A percentile compares a stretch with the other conserved stretches of the same genome.
Conservation (phyloP, 331 rosid species). For the Saraca asoca region DNA sequence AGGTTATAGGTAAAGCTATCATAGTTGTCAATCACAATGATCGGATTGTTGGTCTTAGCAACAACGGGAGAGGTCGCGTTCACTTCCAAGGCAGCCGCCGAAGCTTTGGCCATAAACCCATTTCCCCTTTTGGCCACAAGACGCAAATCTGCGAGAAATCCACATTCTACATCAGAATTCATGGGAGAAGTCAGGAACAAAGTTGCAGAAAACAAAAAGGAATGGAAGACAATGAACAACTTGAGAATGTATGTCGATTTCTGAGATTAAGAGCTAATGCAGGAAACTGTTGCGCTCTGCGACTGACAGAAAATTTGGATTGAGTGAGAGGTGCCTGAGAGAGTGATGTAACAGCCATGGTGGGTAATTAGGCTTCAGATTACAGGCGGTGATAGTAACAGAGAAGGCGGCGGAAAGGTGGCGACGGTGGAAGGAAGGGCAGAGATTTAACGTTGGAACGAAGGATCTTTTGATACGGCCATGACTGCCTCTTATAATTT, state of each 20-base stretch:
- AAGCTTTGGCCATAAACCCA: conserved; percentile 53
- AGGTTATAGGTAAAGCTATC: conserved; percentile 97
- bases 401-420: too few species aligned
- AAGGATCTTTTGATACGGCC: too few species aligned
- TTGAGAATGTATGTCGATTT: conserved; percentile 1
- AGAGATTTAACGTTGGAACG: too few species aligned
- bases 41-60: conserved; percentile 48
- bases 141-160: conserved; percentile 33
- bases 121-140: conserved; percentile 36
- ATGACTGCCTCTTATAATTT: too few species aligned
- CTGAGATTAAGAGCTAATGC: neutral
- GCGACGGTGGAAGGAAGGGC: too few species aligned
- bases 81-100: conserved; percentile 37
- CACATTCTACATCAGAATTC: conserved; percentile 13
- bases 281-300: conserved; percentile 20
- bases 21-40: conserved; percentile 87
- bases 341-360: conserved; percentile 35
- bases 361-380: too few species aligned
- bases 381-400: too few species aligned
- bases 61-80: conserved; percentile 33
- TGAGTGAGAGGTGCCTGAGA: conserved; percentile 21
- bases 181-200: neutral
- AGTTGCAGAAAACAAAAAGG: neutral
- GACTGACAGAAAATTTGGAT: conserved; percentile 18
- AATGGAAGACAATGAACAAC: conserved; percentile 8